Conservation (phyloP, 192 early-diverging fungal genomes). For the Backusella psychrophila region DNA sequence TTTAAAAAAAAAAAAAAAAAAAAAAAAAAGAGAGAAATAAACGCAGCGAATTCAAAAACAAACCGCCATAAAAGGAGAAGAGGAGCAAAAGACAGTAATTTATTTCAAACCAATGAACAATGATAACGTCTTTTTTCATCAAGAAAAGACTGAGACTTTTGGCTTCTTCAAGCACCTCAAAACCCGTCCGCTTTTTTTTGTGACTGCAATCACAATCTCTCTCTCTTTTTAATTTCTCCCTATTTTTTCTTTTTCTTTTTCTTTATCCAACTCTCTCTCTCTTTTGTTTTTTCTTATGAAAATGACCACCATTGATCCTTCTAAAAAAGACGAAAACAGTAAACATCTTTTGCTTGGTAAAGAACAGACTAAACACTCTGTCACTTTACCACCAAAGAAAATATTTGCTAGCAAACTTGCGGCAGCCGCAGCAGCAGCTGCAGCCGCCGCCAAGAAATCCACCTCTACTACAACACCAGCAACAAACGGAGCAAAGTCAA, state of each 20-base stretch:
- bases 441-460: neutral
- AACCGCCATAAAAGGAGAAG: neutral
- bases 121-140: neutral
- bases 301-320: slow-evolving; percentile 14
- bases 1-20: neutral
- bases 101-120: neutral
- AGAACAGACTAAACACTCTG: slow-evolving; percentile 15
- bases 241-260: neutral
- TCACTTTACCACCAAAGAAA: slow-evolving; percentile 13
- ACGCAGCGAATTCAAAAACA: neutral
- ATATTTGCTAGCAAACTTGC: slow-evolving; percentile 16
- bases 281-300: neutral
- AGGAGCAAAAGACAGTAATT: neutral
- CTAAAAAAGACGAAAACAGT: slow-evolving; percentile 5
- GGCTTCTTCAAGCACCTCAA: neutral
- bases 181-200: neutral
- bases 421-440: slow-evolving; percentile 4
- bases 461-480: neutral
- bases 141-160: neutral
- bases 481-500: neutral
- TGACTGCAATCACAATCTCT: neutral
- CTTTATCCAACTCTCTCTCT: neutral
- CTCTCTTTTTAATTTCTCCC: neutral
- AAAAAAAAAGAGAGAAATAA: neutral
- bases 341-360: neutral